These are phyloP conservation scores for Isabelozyma heimii DNA, from an alignment of 805 yeast species.

Conservation along the genomic window DNA sequence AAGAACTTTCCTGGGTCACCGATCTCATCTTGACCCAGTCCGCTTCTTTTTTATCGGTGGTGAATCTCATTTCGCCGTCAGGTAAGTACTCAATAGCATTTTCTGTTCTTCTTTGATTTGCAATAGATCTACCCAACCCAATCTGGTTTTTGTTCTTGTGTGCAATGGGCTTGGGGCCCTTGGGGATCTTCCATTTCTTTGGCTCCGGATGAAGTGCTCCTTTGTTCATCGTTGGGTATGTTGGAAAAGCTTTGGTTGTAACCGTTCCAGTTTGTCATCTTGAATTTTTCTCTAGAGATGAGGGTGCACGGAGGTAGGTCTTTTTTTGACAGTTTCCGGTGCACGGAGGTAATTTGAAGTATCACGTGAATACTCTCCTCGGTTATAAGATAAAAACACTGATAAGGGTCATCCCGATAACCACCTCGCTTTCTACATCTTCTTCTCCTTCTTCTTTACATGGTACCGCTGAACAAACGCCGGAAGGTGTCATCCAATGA, in stretches of 20 bases:
- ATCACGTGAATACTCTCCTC: background rate
- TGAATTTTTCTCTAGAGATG: background rate
- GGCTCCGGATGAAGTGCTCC: constrained; percentile 43
- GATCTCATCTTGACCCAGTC: constrained; percentile 89
- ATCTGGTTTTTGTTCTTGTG: constrained; percentile 80
- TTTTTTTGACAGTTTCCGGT: background rate
- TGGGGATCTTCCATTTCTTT: constrained; percentile 83
- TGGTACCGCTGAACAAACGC: background rate
- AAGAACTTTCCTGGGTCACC: constrained; percentile 89
- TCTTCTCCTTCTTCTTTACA: too few species aligned
- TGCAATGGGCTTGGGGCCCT: constrained; percentile 88
- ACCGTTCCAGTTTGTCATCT: background rate
- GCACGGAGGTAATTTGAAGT: background rate
- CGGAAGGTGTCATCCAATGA: background rate
- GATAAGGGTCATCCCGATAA: background rate
- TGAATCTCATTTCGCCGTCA: constrained; percentile 86
- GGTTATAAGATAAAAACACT: background rate
- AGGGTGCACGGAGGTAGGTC: background rate
- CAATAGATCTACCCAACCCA: constrained; percentile 83
- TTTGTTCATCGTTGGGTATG: constrained; percentile 24
- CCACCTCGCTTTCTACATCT: too few species aligned
- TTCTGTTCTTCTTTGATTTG: constrained; percentile 67
- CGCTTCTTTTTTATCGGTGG: constrained; percentile 81
- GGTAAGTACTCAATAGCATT: constrained; percentile 71
- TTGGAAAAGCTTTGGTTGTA: background rate